Percentiles rank a stretch among this genome's conserved stretches.
Evolutionary conservation across 2,329 filamentous ascomycete genomes (phyloP).

Genomic region (Neopestalotiopsis rosae): DNA sequence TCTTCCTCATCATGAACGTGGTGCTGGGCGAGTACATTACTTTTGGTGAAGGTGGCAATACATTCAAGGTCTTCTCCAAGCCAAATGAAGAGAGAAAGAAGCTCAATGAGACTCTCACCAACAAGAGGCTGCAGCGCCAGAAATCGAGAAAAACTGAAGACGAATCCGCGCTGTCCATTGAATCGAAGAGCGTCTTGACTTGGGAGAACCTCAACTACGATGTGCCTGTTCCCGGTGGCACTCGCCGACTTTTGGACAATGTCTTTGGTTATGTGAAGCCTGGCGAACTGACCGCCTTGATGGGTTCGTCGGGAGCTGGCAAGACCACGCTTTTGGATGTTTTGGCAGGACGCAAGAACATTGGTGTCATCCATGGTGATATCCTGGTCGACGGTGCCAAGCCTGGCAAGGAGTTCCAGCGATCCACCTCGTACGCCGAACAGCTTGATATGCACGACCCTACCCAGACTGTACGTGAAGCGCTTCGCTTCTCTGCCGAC

Average conservation of each 20-base stretch:
- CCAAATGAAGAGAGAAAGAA: slow-evolving; percentile 70
- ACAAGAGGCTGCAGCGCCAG: slow-evolving; percentile 63
- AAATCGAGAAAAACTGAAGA: slow-evolving; percentile 50
- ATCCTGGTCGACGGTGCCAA: slow-evolving; percentile 62
- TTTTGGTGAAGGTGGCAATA: slow-evolving; percentile 80
- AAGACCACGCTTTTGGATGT: slow-evolving; percentile 88
- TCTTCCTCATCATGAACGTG: slow-evolving; percentile 78
- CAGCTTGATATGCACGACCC: slow-evolving; percentile 68
- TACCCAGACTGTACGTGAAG: slow-evolving; percentile 67
- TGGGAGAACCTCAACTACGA: slow-evolving; percentile 88
- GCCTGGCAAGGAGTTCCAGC: slow-evolving; percentile 65
- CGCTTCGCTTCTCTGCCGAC: slow-evolving; percentile 66
- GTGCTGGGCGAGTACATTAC: slow-evolving; percentile 79
- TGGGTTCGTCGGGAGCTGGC: slow-evolving; percentile 85
- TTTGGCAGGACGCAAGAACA: slow-evolving; percentile 65
- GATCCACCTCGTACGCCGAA: slow-evolving; percentile 66
- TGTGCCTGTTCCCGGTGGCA: slow-evolving; percentile 63
- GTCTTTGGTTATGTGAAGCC: slow-evolving; percentile 75
- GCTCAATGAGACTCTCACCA: slow-evolving; percentile 66
- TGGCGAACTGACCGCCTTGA: slow-evolving; percentile 77
- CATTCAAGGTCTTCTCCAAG: slow-evolving; percentile 77
- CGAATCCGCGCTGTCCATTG: slow-evolving; percentile 58
- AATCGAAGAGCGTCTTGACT: slow-evolving; percentile 73
- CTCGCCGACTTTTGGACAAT: slow-evolving; percentile 59
- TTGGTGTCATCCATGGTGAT: slow-evolving; percentile 63